Evolutionary conservation across 129 eudicot genomes (phyloP), one percentile per base, ranked within the genome.

Genomic region (Heracleum sosnowskyi): DNA sequence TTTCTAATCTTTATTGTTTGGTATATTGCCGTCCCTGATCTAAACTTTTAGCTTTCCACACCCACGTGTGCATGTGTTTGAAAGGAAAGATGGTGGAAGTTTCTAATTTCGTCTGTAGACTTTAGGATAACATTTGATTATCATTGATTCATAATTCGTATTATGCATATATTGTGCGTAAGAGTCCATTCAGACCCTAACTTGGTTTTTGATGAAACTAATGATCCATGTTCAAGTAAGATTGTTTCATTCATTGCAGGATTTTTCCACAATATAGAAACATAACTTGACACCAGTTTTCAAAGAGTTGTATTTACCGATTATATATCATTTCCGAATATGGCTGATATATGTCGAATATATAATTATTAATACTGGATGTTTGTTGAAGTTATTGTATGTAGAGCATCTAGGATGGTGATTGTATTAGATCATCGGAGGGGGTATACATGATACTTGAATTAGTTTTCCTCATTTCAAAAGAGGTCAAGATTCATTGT

Each of bases 181-280:
- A 62, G 51, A 29, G 75, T 68, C 24, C 73, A 33, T 66, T 57
- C 35, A 46, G 47, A 47, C 11, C 77, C 76, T 75, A 75, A 74
- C 17, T 80, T 39, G 73, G 45, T 60, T 70, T 78, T 22, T 74
- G 44, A 28, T 31, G 64, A 37, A 83, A 84, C 75, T 82, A 74
- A 75, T 84, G 86, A 89, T 87, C 91, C 84, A 87, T 90, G 91
- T 87, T 87, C 89, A 83, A 85, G 94, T 90, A 90, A 90, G 91
- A 79, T 41, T 9, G 33, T 31, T 4, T 42, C 51, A 11, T 24
- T 81, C 39, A 29, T 24, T 24, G 76, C 76, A 55, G 24, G 45
- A 29, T n/a, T 22, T 31, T 53, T 2, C 6, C 7, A 24, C 5
- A 29, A 15, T 11, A 11, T 22, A 73, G 51, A 20, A 26, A 28